Evolutionary conservation across 208 protist genomes (phyloP).

Genomic region (Trypanosomatidae sp.): DNA sequence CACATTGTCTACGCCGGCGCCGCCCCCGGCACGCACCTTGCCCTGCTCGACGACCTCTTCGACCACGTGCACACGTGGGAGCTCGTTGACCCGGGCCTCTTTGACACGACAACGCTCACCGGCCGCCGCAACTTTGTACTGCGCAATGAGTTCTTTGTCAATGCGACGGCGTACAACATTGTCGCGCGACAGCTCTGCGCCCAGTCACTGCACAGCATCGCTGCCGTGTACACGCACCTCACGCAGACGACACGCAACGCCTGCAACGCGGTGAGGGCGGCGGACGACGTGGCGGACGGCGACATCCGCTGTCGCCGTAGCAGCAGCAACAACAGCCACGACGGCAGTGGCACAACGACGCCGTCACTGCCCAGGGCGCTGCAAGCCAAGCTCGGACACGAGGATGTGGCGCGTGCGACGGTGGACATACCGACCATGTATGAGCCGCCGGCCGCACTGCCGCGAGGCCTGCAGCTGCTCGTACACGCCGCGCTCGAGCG

Average conservation of each 20-base stretch:
- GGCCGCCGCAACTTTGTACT: slow-evolving; percentile 56
- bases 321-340: background rate
- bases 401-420: slow-evolving; percentile 77
- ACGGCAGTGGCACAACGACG: background rate
- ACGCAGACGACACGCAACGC: background rate
- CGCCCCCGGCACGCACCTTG: slow-evolving; percentile 90
- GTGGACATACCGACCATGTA: slow-evolving; percentile 85
- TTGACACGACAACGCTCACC: slow-evolving; percentile 56
- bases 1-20: slow-evolving; percentile 93
- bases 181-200: slow-evolving; percentile 55
- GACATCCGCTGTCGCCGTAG: background rate
- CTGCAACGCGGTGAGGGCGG: background rate
- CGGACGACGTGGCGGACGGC: background rate
- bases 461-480: slow-evolving; percentile 57
- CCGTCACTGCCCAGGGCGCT: slow-evolving; percentile 54
- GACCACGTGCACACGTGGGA: slow-evolving; percentile 81
- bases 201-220: slow-evolving; percentile 36
- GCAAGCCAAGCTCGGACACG: slow-evolving; percentile 56
- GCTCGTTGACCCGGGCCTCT: slow-evolving; percentile 89
- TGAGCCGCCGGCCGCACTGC: slow-evolving; percentile 45
- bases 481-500: slow-evolving; percentile 60
- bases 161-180: slow-evolving; percentile 85
- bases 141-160: slow-evolving; percentile 92
- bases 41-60: slow-evolving; percentile 85
- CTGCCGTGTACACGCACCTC: slow-evolving; percentile 7